Conservation (phyloP, 129 eudicot genomes). For the Saussurea involucrata region DNA sequence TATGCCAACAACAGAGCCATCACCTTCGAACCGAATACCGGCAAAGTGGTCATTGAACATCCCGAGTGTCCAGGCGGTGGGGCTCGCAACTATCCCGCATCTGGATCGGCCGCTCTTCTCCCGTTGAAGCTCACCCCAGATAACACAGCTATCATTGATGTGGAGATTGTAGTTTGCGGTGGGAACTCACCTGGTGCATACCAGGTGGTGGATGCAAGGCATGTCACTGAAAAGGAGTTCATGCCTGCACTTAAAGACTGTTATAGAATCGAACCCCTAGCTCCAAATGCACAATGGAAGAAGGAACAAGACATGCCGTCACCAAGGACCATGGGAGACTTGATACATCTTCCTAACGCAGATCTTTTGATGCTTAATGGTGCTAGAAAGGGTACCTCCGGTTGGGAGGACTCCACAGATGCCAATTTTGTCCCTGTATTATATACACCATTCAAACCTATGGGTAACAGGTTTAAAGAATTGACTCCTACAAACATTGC, state of each 20-base stretch:
- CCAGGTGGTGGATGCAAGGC: slow-evolving; percentile 38
- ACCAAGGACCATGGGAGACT: slow-evolving; percentile 70
- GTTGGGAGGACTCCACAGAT: slow-evolving; percentile 55
- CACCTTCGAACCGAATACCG: slow-evolving; percentile 9
- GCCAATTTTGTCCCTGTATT: slow-evolving; percentile 59
- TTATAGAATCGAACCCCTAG: slow-evolving; percentile 36
- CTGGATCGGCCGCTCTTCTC: slow-evolving; percentile 49
- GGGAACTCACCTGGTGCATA: slow-evolving; percentile 56
- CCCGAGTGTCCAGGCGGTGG: slow-evolving; percentile 38
- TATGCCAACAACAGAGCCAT: slow-evolving; percentile 32
- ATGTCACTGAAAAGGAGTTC: slow-evolving; percentile 27
- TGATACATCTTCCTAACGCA: slow-evolving; percentile 60
- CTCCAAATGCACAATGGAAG: slow-evolving; percentile 39
- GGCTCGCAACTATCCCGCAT: slow-evolving; percentile 45
- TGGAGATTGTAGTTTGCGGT: slow-evolving; percentile 66
- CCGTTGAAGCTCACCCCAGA: slow-evolving; percentile 16
- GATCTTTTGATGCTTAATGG: slow-evolving; percentile 70
- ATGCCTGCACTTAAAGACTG: slow-evolving; percentile 61
- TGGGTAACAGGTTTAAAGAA: slow-evolving; percentile 43
- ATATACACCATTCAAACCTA: slow-evolving; percentile 40
- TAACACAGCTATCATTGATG: background rate
- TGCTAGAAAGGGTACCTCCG: slow-evolving; percentile 62
- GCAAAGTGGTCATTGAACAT: background rate
- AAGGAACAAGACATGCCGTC: slow-evolving; percentile 68
- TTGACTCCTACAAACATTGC: slow-evolving; percentile 42